Conservation (phyloP, 768 basidiomycete genomes). For the Rhizopogon sp. region DNA sequence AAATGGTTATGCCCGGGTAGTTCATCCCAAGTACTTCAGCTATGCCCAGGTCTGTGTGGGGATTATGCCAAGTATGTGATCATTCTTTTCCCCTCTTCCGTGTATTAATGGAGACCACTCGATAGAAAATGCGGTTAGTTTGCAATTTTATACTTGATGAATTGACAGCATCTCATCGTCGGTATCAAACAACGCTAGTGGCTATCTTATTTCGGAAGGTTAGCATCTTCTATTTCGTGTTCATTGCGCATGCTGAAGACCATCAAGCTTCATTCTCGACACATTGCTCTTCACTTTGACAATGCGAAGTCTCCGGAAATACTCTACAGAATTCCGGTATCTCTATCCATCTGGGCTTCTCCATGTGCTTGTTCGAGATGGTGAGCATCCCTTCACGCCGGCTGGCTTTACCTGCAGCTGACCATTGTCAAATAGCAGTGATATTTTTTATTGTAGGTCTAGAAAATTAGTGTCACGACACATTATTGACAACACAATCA, state of each 20-base stretch:
- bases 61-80: conserved; percentile 8
- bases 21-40: conserved; percentile 4
- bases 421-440: not conserved
- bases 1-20: not conserved
- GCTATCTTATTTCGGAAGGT: conserved; percentile 5
- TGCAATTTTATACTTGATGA: not conserved
- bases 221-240: not conserved
- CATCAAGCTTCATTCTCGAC: conserved; percentile 14
- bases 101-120: not conserved
- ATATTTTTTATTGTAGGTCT: conserved; percentile 2
- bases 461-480: too few species aligned
- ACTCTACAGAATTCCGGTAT: not conserved
- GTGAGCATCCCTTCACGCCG: conserved; percentile 5
- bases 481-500: not conserved
- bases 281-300: conserved; percentile 1
- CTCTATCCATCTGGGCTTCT: conserved; percentile 8
- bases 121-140: not conserved
- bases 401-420: not conserved
- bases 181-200: conserved; percentile 1
- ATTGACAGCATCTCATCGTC: not conserved
- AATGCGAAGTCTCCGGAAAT: conserved; percentile 2
- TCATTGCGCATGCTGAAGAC: not conserved
- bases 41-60: conserved; percentile 10
- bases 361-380: conserved; percentile 17
- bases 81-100: not conserved